Evolutionary conservation across 2,329 filamentous ascomycete species (phyloP).

Genomic region (Penicillium aurantiogriseum): DNA sequence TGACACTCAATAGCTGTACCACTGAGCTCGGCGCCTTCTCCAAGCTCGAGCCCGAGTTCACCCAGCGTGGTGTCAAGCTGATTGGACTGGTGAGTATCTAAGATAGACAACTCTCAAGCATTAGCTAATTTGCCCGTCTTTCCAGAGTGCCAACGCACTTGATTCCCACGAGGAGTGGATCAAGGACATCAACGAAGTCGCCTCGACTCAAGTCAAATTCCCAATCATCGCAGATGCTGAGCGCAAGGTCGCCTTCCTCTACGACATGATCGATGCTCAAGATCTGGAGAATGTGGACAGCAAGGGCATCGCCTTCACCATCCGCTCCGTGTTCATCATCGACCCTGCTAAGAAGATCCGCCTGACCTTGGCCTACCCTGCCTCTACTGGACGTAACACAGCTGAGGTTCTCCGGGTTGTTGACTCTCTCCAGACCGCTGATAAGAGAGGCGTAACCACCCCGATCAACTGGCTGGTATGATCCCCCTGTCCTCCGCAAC

Average conservation of each 20-base stretch:
- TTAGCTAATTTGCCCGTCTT: not conserved
- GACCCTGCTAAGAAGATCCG: constrained; percentile 92
- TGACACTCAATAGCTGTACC: constrained; percentile 59
- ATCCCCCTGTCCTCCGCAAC: not conserved
- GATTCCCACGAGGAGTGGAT: constrained; percentile 82
- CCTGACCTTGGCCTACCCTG: constrained; percentile 88
- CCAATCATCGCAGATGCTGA: constrained; percentile 81
- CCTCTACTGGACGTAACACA: constrained; percentile 81
- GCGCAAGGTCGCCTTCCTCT: constrained; percentile 71
- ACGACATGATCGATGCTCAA: constrained; percentile 82
- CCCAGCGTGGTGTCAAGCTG: constrained; percentile 83
- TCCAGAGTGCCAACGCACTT: constrained; percentile 71
- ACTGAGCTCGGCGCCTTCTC: constrained; percentile 94
- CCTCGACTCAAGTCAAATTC: constrained; percentile 66
- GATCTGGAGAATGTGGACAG: constrained; percentile 77
- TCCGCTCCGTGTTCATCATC: constrained; percentile 92
- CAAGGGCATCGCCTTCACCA: constrained; percentile 77
- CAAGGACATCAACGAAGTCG: constrained; percentile 77
- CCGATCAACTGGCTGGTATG: constrained; percentile 75
- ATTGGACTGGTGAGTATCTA: constrained; percentile 65
- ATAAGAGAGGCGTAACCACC: constrained; percentile 84
- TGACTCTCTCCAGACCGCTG: constrained; percentile 76
- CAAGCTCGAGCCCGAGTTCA: constrained; percentile 86
- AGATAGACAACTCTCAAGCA: not conserved
- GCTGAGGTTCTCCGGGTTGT: constrained; percentile 75